Percentiles rank a stretch among this genome's conserved stretches.
phyloP scores from a whole-genome alignment of 2,329 filamentous ascomycete species.

The Aspergillus sp. region DNA sequence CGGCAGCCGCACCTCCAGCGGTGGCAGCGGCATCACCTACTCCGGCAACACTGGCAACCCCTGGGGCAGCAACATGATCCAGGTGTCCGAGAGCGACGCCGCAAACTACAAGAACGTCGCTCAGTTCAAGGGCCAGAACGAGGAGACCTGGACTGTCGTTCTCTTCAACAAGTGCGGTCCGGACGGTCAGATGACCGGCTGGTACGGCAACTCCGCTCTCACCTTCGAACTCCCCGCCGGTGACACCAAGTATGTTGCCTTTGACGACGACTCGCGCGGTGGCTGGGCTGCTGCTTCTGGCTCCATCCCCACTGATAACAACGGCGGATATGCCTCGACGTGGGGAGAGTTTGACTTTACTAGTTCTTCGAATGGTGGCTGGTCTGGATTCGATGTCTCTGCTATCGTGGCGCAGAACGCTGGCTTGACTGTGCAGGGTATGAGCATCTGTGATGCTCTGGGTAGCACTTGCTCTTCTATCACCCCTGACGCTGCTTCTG shows the following conservation, averaged over 20 bases:
- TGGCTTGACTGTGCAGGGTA: conserved; percentile 25
- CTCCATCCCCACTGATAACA: conserved; percentile 19
- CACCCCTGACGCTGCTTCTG: conserved; percentile 13
- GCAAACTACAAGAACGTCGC: conserved; percentile 31
- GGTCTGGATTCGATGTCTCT: conserved; percentile 31
- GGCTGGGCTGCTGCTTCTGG: conserved; percentile 24
- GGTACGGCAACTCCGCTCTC: conserved; percentile 29
- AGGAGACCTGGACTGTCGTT: conserved; percentile 28
- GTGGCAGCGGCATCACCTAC: conserved; percentile 24
- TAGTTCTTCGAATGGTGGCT: conserved; percentile 20
- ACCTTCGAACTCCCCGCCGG: conserved; percentile 25
- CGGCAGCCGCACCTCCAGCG: conserved; percentile 20
- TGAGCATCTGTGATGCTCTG: conserved; percentile 27
- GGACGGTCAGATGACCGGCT: conserved; percentile 27
- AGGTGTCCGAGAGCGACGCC: conserved; percentile 25
- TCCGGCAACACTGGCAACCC: conserved; percentile 33
- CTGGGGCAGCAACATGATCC: conserved; percentile 36
- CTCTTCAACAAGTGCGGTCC: conserved; percentile 37
- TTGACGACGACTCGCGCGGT: conserved; percentile 30
- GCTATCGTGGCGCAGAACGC: conserved; percentile 29
- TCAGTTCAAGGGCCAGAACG: conserved; percentile 26
- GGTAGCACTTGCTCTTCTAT: conserved; percentile 26
- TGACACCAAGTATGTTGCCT: conserved; percentile 32
- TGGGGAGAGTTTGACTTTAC: conserved; percentile 33
- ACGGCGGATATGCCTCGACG: conserved; percentile 24